phyloP scores from a whole-genome alignment of 1,139 yeast species.

The Wickerhamomyces sp. region DNA sequence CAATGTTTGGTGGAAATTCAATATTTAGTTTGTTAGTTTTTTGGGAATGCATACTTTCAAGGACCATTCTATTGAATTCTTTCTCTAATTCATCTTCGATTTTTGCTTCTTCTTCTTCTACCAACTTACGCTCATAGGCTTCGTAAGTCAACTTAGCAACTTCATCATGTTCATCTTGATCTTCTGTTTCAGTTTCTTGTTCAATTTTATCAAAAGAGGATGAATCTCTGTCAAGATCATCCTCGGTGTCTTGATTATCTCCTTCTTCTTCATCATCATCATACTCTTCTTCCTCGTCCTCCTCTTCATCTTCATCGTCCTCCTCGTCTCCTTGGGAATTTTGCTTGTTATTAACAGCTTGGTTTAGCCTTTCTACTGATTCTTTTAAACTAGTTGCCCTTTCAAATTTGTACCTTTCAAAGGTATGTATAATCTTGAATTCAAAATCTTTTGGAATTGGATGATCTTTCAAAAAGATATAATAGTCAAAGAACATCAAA shows the following conservation, averaged over 20 bases:
- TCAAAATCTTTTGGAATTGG: constrained; percentile 67
- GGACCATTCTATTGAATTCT: constrained; percentile 46
- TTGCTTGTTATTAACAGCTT: constrained; percentile 19
- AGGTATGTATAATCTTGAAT: constrained; percentile 46
- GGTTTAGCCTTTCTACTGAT: constrained; percentile 35
- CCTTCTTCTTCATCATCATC: constrained; percentile 25
- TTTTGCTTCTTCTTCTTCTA: constrained; percentile 38
- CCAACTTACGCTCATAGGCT: constrained; percentile 31
- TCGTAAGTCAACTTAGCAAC: constrained; percentile 28
- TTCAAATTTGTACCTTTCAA: constrained; percentile 33
- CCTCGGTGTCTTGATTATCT: constrained; percentile 24
- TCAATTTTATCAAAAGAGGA: too few relatives aligned
- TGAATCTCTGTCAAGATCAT: constrained; percentile 20
- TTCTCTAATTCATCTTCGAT: constrained; percentile 49
- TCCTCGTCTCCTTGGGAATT: constrained; percentile 20
- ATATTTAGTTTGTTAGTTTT: constrained; percentile 24
- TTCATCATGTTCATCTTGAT: constrained; percentile 15
- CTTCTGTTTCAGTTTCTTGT: constrained; percentile 16
- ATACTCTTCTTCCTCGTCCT: constrained; percentile 23
- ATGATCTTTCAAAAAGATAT: constrained; percentile 57
- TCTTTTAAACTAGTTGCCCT: constrained; percentile 40
- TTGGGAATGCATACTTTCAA: constrained; percentile 42
- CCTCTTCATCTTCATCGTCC: constrained; percentile 25
- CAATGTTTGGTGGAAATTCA: constrained; percentile 11
- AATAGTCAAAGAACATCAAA: constrained; percentile 67